Evolutionary conservation across 2,329 filamentous ascomycete genomes (phyloP), one percentile per base, ranked within the genome.

Genomic region (Stagonosporopsis chrysanthemi): DNA sequence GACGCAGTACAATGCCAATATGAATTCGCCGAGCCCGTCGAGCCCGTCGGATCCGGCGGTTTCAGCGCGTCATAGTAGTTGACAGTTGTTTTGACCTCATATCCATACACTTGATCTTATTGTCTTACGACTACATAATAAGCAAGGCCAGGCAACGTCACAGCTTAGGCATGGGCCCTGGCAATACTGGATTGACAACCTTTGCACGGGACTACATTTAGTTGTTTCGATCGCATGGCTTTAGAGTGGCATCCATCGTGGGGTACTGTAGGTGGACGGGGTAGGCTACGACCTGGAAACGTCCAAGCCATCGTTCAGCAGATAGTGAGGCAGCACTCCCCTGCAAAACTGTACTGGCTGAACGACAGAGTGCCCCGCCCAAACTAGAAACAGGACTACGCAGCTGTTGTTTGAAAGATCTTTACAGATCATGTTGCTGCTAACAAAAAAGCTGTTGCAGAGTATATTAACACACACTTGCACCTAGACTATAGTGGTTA

Each of bases 181-280:
- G n/a, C 43, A 46, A 19, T 46, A 46, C 43, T 24, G 1, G 5
- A 46, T 36, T 36, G 43, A 46, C 43, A 26, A 35, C 11, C 6
- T 24, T 8, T 4, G 19, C 43, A 46, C 26, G 31, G 22, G 4
- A 1, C 43, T 15, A 46, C 17, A 6, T 46, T 46, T 46, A 29
- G 14, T 15, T 38, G 44, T 17, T 47, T 47, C 9, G 23, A 47
- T 8, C 44, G 44, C 15, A 28, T 47, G 38, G 44, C 14, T 15
- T 11, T 47, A 28, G 44, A 47, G 23, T 47, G 33, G 33, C 44
- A 47, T 47, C 24, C 31, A 28, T 47, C 31, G 4, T 47, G 44
- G 33, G 29, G 29, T 24, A 46, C 29, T 17, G 7, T 9, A n/a
- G 35, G 33, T 7, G 35, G 35, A 11, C 35, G 35, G n/a, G n/a